These are phyloP conservation scores for Stagonosporopsis cucurbitacearum DNA, from an alignment of 2,329 filamentous ascomycete genomes.

Conservation along the genomic window DNA sequence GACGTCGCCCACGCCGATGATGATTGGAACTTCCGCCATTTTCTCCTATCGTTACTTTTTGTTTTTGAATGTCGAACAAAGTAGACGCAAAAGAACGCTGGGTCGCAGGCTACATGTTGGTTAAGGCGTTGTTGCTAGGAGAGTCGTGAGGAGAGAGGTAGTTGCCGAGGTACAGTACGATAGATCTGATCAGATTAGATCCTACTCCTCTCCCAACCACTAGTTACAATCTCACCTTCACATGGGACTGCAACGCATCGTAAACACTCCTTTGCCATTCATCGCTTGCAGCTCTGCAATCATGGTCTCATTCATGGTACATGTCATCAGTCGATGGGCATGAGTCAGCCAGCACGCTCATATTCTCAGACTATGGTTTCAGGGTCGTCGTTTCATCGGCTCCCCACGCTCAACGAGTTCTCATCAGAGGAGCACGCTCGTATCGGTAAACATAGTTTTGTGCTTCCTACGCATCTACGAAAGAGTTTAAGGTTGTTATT, in stretches of 20 bases:
- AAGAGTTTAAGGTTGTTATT: neutral
- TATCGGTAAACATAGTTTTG: neutral
- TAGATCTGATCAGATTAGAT: slow-evolving; percentile 16
- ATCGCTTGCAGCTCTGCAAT: too few relatives aligned
- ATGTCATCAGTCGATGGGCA: too few relatives aligned
- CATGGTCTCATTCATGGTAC: neutral
- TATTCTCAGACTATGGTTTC: slow-evolving; percentile 4
- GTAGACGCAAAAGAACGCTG: neutral
- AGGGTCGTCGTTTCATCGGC: slow-evolving; percentile 13
- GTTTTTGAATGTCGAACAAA: neutral
- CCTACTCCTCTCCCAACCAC: neutral
- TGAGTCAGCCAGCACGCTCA: slow-evolving; percentile 9
- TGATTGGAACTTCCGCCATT: slow-evolving; percentile 54
- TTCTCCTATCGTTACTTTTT: slow-evolving; percentile 11
- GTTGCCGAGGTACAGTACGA: slow-evolving; percentile 19
- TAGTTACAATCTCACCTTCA: neutral
- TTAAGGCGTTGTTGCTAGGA: neutral
- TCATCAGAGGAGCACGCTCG: neutral
- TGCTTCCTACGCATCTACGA: neutral
- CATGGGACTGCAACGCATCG: neutral
- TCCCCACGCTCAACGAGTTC: slow-evolving; percentile 8
- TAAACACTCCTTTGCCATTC: neutral
- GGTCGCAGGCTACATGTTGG: slow-evolving; percentile 5
- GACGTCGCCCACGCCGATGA: slow-evolving; percentile 68
- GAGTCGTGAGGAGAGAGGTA: slow-evolving; percentile 17